Evolutionary conservation across 306 rosid species (phyloP).

Genomic region (Geum urbanum): DNA sequence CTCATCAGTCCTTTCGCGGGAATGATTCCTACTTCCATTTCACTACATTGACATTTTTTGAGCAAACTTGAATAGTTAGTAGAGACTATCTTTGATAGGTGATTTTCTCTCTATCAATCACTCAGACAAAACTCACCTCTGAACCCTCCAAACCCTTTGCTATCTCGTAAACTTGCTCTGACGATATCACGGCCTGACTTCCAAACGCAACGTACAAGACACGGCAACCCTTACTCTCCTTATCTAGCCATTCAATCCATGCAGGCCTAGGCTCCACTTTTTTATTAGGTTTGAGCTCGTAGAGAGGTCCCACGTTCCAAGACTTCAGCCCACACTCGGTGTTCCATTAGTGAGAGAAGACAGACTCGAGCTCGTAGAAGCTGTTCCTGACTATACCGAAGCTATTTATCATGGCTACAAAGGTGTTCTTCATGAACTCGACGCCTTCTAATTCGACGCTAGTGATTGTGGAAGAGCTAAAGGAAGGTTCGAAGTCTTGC

Average conservation of each 20-base stretch:
- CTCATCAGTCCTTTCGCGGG: too few species aligned
- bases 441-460: not conserved
- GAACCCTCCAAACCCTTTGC: slow-evolving; percentile 41
- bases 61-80: too few species aligned
- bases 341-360: slow-evolving; percentile 25
- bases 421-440: not conserved
- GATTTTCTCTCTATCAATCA: too few species aligned
- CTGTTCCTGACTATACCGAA: slow-evolving; percentile 34
- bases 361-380: slow-evolving; percentile 40
- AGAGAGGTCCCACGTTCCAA: slow-evolving; percentile 42
- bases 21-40: too few species aligned
- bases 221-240: not conserved
- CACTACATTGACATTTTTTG: too few species aligned
- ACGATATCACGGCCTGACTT: slow-evolving; percentile 32
- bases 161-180: slow-evolving; percentile 36
- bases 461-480: too few species aligned
- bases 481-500: slow-evolving; percentile 4
- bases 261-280: not conserved
- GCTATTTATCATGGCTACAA: slow-evolving; percentile 2
- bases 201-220: slow-evolving; percentile 53
- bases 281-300: not conserved
- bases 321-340: not conserved
- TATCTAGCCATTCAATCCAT: slow-evolving; percentile 42
- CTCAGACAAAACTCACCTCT: slow-evolving; percentile 39
- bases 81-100: too few species aligned